Base-by-base conservation (phyloP, 2,329 filamentous ascomycete genomes). In the Cladosporium sp. region DNA sequence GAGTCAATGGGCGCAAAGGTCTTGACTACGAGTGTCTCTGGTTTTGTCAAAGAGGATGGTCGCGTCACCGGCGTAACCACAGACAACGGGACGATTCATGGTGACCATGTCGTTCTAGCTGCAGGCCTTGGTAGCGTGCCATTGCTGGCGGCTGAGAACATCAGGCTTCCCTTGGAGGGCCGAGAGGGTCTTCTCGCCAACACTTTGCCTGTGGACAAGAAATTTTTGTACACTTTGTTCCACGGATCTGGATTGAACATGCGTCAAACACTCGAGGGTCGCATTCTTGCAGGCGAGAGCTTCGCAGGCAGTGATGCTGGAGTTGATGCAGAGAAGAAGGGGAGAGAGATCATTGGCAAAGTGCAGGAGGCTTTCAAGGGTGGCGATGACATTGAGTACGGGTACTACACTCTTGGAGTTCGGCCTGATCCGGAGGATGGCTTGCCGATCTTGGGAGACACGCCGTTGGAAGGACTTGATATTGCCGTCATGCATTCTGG, bases 401-500 rank as follows among this genome's bases (percentile, higher is more conserved):
- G 22, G n/a, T 41, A 48, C 27, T 41, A 48, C 12, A 48, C 44
- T 7, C 19, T 48, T 20, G 44, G 44, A 15, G n/a, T 27, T 1
- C 19, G 44, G 13, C 44, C 44, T 17, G 44, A 48, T n/a, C 37
- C 44, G 1, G 37, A 32, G 15, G 44, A 48, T n/a, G 44, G 44
- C 17, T 17, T 48, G 36, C 44, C 44, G 24, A 41, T 48, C 24
- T 24, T 48, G 15, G 44, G 44, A 32, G 18, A 15, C 9, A 27
- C 22, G 5, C 17, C 17, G 12, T 30, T 48, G 44, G 18, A 41
- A 12, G 44, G 44, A 12, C 19, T 48, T 11, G 22, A 22, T 19
- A 17, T 48, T 17, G 44, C 44, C 12, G 44, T 48, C 8, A 48
- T 48, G 44, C 44, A 48, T 12, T 48, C 44, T 7, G 44, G 44